These are phyloP conservation scores for Eucalyptus virginea DNA, from an alignment of 345 rosid species.

Conservation along the genomic window DNA sequence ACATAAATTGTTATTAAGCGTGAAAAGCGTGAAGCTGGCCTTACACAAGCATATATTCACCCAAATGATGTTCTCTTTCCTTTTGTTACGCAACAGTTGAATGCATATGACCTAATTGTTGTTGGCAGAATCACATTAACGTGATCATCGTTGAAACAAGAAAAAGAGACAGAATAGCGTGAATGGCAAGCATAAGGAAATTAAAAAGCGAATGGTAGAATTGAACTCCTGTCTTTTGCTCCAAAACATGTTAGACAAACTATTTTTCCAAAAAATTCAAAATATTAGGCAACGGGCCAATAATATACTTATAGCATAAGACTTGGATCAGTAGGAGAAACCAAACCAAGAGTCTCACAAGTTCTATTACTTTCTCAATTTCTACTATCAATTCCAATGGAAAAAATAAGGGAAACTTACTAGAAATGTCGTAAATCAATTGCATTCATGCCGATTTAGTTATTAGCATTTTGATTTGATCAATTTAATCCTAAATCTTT, in stretches of 20 bases:
- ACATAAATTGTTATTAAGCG: not conserved
- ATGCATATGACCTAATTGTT: not conserved
- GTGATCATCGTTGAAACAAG: not conserved
- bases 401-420: not conserved
- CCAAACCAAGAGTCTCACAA: not conserved
- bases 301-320: not conserved
- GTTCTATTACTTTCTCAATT: not conserved
- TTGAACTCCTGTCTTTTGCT: not conserved
- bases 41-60: not conserved
- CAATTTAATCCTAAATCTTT: rapidly evolving
- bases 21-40: not conserved
- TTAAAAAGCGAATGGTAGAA: not conserved
- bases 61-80: not conserved
- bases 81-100: not conserved
- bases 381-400: not conserved
- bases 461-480: no score
- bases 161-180: not conserved
- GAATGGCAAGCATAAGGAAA: not conserved
- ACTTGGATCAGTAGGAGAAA: not conserved
- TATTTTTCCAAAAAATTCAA: not conserved
- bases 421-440: no score
- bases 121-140: not conserved
- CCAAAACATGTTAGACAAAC: not conserved
- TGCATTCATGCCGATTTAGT: rapidly evolving
- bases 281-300: not conserved